A percentile compares a stretch with the other conserved stretches of the same genome.
These are phyloP conservation scores for Phycomyces nitens DNA, from an alignment of 192 early-diverging fungal genomes.

Conservation along the genomic window DNA sequence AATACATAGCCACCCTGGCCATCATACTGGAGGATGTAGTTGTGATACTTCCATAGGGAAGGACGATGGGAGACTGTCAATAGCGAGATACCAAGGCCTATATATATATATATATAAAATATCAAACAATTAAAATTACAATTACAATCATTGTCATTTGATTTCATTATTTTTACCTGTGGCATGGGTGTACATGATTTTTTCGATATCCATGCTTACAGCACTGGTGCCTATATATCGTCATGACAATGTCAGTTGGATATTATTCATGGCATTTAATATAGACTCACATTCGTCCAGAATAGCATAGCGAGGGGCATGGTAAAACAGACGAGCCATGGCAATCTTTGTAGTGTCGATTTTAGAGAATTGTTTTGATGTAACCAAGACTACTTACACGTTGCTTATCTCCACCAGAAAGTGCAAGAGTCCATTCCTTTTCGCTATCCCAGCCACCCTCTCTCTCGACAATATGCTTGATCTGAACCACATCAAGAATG, in stretches of 20 bases:
- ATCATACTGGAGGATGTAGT: constrained; percentile 90
- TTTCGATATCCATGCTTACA: constrained; percentile 94
- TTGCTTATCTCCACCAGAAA: constrained; percentile 97
- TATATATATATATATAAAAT: background rate
- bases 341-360: constrained; percentile 74
- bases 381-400: constrained; percentile 41
- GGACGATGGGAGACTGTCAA: constrained; percentile 95
- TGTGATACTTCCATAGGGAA: constrained; percentile 96
- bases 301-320: constrained; percentile 91
- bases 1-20: constrained; percentile 96
- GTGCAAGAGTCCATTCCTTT: constrained; percentile 84
- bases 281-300: constrained; percentile 90
- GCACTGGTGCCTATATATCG: constrained; percentile 57
- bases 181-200: constrained; percentile 84
- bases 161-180: constrained; percentile 35
- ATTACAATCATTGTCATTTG: background rate
- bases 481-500: constrained; percentile 81
- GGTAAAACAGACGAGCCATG: constrained; percentile 97
- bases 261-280: too few relatives aligned
- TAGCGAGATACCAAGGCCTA: constrained; percentile 79
- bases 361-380: background rate
- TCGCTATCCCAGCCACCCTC: constrained; percentile 90
- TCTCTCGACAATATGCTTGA: constrained; percentile 77
- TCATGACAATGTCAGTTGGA: too few relatives aligned
- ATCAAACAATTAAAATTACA: too few relatives aligned